Conservation (phyloP, 2,329 filamentous ascomycete species). For the Emmonsiellopsis sp. region DNA sequence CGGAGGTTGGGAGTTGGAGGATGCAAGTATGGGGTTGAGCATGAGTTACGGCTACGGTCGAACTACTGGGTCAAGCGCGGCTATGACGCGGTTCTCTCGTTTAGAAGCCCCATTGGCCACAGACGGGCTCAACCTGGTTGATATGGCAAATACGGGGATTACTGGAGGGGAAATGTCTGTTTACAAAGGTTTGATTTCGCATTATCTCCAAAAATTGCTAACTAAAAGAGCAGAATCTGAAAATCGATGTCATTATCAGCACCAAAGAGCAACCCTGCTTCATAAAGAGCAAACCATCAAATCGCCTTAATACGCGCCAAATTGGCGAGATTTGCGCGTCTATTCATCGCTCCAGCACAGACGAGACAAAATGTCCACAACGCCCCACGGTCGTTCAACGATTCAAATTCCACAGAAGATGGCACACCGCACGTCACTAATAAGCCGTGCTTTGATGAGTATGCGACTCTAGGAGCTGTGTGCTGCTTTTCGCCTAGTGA, state of each 20-base stretch:
- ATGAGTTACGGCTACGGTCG: background rate
- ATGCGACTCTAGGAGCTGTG: no score
- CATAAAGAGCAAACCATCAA: background rate
- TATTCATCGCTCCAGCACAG: no score
- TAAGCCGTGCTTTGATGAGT: no score
- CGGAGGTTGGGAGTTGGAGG: slow-evolving; percentile 1
- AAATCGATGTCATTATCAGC: background rate
- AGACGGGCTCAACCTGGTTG: background rate
- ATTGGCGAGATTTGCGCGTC: no score
- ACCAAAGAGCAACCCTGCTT: background rate
- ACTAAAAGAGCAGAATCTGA: background rate
- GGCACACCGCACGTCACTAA: no score
- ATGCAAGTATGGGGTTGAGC: background rate
- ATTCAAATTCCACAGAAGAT: no score
- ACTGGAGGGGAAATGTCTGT: slow-evolving; percentile 1
- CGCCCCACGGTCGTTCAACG: no score
- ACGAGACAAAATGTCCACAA: no score
- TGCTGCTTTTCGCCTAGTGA: no score
- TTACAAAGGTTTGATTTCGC: background rate
- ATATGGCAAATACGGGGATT: background rate
- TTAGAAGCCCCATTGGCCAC: slow-evolving; percentile 7
- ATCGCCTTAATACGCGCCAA: background rate
- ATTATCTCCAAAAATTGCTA: background rate
- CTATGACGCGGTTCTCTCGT: slow-evolving; percentile 18
- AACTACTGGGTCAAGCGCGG: slow-evolving; percentile 21